A percentile compares a stretch with the other conserved stretches of the same genome.
Conservation (phyloP, 2,329 filamentous ascomycete species). For the Cytospora paraplurivora region DNA sequence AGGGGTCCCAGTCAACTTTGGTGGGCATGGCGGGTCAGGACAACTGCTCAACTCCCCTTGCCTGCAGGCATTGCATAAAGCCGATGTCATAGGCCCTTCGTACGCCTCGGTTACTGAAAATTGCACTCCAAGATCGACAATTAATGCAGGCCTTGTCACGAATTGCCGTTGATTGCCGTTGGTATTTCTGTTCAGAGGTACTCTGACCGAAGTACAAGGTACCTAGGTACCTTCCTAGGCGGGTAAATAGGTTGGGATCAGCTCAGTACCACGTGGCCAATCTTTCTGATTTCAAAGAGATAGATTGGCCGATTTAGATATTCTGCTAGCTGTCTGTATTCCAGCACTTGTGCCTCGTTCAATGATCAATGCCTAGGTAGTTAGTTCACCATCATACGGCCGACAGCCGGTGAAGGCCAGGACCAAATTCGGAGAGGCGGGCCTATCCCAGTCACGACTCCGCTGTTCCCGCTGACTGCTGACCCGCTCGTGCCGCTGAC, state of each 20-base stretch:
- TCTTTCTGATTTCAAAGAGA: too few relatives aligned
- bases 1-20: background rate
- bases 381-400: background rate
- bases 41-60: background rate
- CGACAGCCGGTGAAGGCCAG: background rate
- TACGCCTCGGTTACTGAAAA: background rate
- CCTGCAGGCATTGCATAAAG: background rate
- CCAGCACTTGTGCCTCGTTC: too few relatives aligned
- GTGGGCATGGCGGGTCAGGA: background rate
- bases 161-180: background rate
- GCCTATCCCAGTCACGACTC: conserved; percentile 4
- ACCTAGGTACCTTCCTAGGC: too few relatives aligned
- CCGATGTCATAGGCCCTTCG: background rate
- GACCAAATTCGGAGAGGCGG: conserved; percentile 8
- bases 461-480: background rate
- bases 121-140: too few relatives aligned
- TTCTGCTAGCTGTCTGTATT: too few relatives aligned
- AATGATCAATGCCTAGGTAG: background rate
- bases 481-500: background rate
- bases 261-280: too few relatives aligned
- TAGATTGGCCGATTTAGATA: too few relatives aligned
- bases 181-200: too few relatives aligned
- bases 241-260: too few relatives aligned
- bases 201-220: too few relatives aligned
- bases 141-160: background rate